Evolutionary conservation across 2,329 filamentous ascomycete genomes (phyloP), one percentile per base, ranked within the genome.

Genomic region (Neoscytalidium dimidiatum): DNA sequence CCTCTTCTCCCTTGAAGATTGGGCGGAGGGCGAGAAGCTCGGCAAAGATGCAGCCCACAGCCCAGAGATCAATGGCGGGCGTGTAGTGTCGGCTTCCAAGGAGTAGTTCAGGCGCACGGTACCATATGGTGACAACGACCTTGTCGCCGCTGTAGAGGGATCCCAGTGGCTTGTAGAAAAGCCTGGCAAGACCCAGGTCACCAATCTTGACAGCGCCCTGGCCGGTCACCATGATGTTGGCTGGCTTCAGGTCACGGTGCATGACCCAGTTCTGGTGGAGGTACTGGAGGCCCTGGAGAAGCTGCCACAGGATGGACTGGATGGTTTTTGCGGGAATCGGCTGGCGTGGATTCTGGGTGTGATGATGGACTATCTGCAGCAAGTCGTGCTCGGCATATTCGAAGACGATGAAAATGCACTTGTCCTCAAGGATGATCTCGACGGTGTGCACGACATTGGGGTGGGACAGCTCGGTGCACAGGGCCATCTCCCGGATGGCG

Each of bases 391-490:
- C 95, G 70, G 95, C 95, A 77, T 97, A 99, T 78, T 98, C 95
- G 71, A 99, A 98, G 1, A 99, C 94, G 91, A 99, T 99, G 80
- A 94, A 99, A 76, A 99, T 98, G 81, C 94, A 97, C 81, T 98
- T 98, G 78, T 97, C 94, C 80, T 99, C 94, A 3, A 99, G 84
- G 72, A 99, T 97, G 72, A 97, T 98, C 79, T 99, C 95, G 67
- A 94, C 88, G 1, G 97, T 87, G 66, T 90, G 88, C 69, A 99
- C 94, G 35, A 99, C 89, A 75, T 98, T 98, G 64, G 87, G 83
- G 77, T 99, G 93, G 66, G 86, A 88, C 28, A 99, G 85, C 75
- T 99, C 95, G 41, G 92, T 95, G 79, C 95, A 99, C 0, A 99
- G 83, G 17, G 94, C 92, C 93, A 99, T 99, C 78, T 99, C 95